phyloP scores from a whole-genome alignment of 2,329 filamentous ascomycete genomes.

The Hysterium pulicare region DNA sequence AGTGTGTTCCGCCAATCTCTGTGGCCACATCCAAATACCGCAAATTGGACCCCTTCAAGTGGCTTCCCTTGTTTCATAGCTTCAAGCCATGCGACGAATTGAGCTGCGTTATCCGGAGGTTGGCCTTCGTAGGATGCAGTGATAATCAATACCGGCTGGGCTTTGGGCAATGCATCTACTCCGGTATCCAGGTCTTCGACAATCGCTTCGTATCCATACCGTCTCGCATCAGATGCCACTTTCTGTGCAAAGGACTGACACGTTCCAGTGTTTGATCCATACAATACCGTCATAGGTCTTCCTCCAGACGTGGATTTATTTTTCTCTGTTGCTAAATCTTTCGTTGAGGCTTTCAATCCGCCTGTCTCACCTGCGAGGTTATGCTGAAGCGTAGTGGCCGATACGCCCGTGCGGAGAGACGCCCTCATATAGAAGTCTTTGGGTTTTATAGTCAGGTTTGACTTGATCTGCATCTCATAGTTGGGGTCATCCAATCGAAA shows the following conservation, averaged over 20 bases:
- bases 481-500: constrained; percentile 33
- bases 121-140: constrained; percentile 35
- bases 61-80: constrained; percentile 6
- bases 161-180: constrained; percentile 17
- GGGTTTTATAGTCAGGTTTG: constrained; percentile 40
- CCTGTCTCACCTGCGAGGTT: constrained; percentile 1
- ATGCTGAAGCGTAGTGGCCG: constrained; percentile 11
- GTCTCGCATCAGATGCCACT: constrained; percentile 18
- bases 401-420: constrained; percentile 10
- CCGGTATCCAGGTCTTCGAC: constrained; percentile 22
- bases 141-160: constrained; percentile 30
- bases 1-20: constrained; percentile 34
- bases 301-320: neutral
- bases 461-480: constrained; percentile 35
- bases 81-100: constrained; percentile 34
- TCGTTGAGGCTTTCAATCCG: neutral
- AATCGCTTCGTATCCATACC: constrained; percentile 20
- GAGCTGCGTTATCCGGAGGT: constrained; percentile 33
- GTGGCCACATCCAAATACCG: constrained; percentile 31
- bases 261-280: constrained; percentile 31
- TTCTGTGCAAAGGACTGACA: constrained; percentile 31
- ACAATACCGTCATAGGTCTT: constrained; percentile 12
- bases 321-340: neutral
- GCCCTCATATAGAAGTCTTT: constrained; percentile 29
- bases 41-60: constrained; percentile 24